Percentiles rank a stretch among this genome's conserved stretches.
Evolutionary conservation across 1,284 basidiomycete genomes (phyloP).

Genomic region (Naganishia albida): DNA sequence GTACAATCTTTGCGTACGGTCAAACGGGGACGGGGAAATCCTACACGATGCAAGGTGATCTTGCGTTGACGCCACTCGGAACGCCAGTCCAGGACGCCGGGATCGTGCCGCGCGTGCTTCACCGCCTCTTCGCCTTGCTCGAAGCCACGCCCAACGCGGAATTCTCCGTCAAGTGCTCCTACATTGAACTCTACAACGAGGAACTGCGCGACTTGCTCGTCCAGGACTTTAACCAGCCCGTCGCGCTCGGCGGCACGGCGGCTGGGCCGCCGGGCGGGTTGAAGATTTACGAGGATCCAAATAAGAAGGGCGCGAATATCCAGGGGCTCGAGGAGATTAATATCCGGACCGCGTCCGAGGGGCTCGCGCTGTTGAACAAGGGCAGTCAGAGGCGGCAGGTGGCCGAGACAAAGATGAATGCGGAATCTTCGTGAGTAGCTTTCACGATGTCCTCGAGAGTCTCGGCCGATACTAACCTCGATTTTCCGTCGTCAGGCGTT

Average conservation of each 20-base stretch:
- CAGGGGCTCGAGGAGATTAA: slow-evolving; percentile 91
- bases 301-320: slow-evolving; percentile 84
- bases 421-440: slow-evolving; percentile 71
- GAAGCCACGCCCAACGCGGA: slow-evolving; percentile 70
- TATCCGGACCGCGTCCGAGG: slow-evolving; percentile 81
- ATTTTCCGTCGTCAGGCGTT: slow-evolving; percentile 63
- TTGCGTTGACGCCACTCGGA: slow-evolving; percentile 71
- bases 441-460: background rate
- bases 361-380: slow-evolving; percentile 78
- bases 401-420: slow-evolving; percentile 96
- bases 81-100: slow-evolving; percentile 88
- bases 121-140: slow-evolving; percentile 86
- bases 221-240: slow-evolving; percentile 66
- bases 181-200: slow-evolving; percentile 98
- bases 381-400: slow-evolving; percentile 90
- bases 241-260: slow-evolving; percentile 32
- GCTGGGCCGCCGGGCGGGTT: slow-evolving; percentile 67
- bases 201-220: slow-evolving; percentile 92
- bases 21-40: slow-evolving; percentile 99
- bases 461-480: background rate
- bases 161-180: slow-evolving; percentile 91
- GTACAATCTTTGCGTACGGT: slow-evolving; percentile 97
- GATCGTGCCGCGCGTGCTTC: slow-evolving; percentile 95
- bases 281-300: slow-evolving; percentile 90
- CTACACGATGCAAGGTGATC: slow-evolving; percentile 94